Evolutionary conservation across 805 yeast genomes (phyloP), one percentile per base, ranked within the genome.

Genomic region (Myxozyma vanderwaltii): DNA sequence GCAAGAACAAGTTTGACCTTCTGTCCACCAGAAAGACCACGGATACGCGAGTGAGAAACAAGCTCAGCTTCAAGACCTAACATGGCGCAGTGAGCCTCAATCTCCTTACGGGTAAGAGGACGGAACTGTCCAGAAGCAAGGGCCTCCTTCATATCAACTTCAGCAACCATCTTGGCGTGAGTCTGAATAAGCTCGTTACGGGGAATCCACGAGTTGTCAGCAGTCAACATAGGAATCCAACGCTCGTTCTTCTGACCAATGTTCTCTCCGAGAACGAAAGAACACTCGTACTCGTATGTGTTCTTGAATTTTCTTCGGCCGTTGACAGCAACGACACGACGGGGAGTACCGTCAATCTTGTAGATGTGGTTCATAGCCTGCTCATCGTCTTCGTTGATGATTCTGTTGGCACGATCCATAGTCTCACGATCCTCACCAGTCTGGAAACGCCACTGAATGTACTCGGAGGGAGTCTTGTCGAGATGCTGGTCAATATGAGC

Each of bases 381-480:
- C 84, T 91, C 97, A 82, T 94, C 99, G 72, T 83, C 81, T 83
- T 94, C 99, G 77, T 88, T 91, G 79, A 94, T 91, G 79, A 87
- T 92, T 85, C 99, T 90, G 80, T 95, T 90, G 78, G 98, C 99
- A 84, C 98, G 89, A 85, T 94, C 99, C 99, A 94, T 94, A 81
- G 99, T 94, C 85, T 94, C 99, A 84, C 99, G 91, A 82, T 94
- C 99, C 85, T 94, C 99, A 91, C 99, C 99, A 77, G 99, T 94
- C 85, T 94, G 99, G 97, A 92, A 94, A 88, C 99, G 94, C 99
- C 99, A 94, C 84, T 94, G 99, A 74, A 94, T 94, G 84, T 94
- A 94, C 85, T 94, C 99, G 75, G 97, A 91, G 77, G 99, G 99
- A 76, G 99, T 94, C 86, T 88, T 89, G 86, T 94, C 99, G 79